Conservation (phyloP, 352 stramenopile genomes). For the Phytophthora hibernalis region DNA sequence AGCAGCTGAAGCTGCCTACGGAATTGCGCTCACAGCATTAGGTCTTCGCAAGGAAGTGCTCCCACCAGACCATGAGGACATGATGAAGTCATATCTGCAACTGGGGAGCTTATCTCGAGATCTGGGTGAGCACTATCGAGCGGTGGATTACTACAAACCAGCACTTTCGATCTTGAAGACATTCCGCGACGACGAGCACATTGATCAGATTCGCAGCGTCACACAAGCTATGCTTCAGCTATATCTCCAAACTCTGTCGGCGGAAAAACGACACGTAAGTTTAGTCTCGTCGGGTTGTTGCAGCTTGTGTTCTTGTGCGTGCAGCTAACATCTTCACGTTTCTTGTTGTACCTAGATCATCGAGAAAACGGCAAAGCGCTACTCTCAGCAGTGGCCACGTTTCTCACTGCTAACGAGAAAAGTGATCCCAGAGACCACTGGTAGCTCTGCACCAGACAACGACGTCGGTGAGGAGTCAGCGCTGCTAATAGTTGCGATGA, state of each 20-base stretch:
- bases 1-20: slow-evolving; percentile 52
- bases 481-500: slow-evolving; percentile 50
- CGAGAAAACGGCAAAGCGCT: slow-evolving; percentile 48
- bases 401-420: slow-evolving; percentile 31
- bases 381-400: slow-evolving; percentile 24
- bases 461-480: slow-evolving; percentile 23
- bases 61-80: slow-evolving; percentile 29
- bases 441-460: slow-evolving; percentile 5
- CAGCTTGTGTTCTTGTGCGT: not conserved
- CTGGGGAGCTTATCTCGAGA: slow-evolving; percentile 47
- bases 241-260: slow-evolving; percentile 41
- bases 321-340: slow-evolving; percentile 14
- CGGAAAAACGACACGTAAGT: slow-evolving; percentile 48
- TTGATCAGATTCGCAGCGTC: slow-evolving; percentile 45
- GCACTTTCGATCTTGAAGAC: slow-evolving; percentile 46
- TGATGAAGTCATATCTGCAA: slow-evolving; percentile 56
- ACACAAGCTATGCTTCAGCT: slow-evolving; percentile 52
- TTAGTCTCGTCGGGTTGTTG: too few relatives aligned
- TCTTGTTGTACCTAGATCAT: slow-evolving; percentile 39
- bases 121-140: slow-evolving; percentile 61
- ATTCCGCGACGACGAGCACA: slow-evolving; percentile 23
- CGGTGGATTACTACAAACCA: slow-evolving; percentile 58
- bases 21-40: slow-evolving; percentile 44
- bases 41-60: slow-evolving; percentile 46
- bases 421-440: slow-evolving; percentile 5